phyloP scores from a whole-genome alignment of 352 stramenopile species.

The Globisporangium rhizosaccharum region DNA sequence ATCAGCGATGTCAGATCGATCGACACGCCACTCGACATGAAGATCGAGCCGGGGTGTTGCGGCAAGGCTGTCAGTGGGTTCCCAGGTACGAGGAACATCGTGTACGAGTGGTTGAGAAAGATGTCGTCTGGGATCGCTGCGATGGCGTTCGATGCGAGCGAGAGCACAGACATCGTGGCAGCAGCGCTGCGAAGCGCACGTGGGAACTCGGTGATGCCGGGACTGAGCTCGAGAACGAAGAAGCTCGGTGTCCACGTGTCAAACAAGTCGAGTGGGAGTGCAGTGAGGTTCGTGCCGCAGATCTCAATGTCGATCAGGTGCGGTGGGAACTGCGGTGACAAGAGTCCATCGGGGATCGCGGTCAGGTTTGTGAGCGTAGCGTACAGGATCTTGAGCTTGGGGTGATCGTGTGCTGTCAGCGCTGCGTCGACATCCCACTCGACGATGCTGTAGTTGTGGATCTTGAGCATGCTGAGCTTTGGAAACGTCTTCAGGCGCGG shows the following conservation, averaged over 20 bases:
- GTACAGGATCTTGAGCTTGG: neutral
- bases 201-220: conserved; percentile 8
- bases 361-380: neutral
- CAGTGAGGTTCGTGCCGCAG: conserved; percentile 6
- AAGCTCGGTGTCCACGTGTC: neutral
- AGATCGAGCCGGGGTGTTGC: neutral
- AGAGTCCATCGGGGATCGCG: conserved; percentile 6
- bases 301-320: conserved; percentile 4
- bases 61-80: conserved; percentile 10
- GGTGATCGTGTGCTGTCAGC: conserved; percentile 1
- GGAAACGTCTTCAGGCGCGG: conserved; percentile 4
- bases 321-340: conserved; percentile 1
- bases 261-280: conserved; percentile 8
- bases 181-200: neutral
- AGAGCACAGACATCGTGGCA: neutral
- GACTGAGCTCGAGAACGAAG: conserved; percentile 11
- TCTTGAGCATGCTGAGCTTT: conserved; percentile 13
- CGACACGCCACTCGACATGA: too few relatives aligned
- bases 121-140: neutral
- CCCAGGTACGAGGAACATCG: conserved; percentile 3
- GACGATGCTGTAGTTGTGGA: conserved; percentile 19
- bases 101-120: neutral
- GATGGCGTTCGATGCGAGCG: neutral
- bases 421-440: conserved; percentile 9
- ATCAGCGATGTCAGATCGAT: too few relatives aligned